Percentiles rank a stretch among this genome's conserved stretches.
Evolutionary conservation across 208 protist species (phyloP).

Genomic region (Balamuthia mandrillaris): DNA sequence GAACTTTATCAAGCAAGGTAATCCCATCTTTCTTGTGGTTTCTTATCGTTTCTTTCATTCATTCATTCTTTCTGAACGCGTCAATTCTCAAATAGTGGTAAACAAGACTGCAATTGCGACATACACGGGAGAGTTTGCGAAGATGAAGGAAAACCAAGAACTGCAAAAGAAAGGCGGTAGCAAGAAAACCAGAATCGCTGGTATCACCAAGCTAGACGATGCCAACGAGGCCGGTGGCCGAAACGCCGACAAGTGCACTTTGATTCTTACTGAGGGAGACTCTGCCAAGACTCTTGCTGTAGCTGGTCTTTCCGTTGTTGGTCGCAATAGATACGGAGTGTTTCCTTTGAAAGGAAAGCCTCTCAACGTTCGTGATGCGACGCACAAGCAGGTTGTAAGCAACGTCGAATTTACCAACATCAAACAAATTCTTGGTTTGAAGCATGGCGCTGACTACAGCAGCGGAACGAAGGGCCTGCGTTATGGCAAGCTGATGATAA

Average conservation of each 20-base stretch:
- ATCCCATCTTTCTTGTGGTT: neutral
- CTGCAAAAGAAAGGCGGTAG: conserved; percentile 76
- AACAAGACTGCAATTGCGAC: conserved; percentile 80
- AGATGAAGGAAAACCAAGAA: conserved; percentile 89
- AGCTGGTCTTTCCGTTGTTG: conserved; percentile 94
- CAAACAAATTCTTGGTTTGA: conserved; percentile 80
- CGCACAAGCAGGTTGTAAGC: conserved; percentile 85
- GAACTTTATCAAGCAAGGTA: conserved; percentile 88
- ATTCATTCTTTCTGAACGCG: neutral
- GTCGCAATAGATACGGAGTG: conserved; percentile 98
- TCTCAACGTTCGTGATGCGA: conserved; percentile 98
- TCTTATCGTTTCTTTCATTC: neutral
- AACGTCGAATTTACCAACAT: conserved; percentile 92
- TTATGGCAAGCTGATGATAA: conserved; percentile 99
- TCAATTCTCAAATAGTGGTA: neutral
- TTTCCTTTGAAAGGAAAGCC: conserved; percentile 97
- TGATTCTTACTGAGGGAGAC: conserved; percentile 99
- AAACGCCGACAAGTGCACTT: conserved; percentile 92
- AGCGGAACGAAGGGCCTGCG: conserved; percentile 83
- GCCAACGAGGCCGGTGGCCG: conserved; percentile 97
- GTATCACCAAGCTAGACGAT: conserved; percentile 99
- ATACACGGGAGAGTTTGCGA: conserved; percentile 88
- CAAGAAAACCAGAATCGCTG: conserved; percentile 83
- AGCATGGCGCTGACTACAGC: conserved; percentile 74
- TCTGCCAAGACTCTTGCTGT: conserved; percentile 84